Conservation (phyloP, 805 yeast genomes). For the Myxozyma neglecta region DNA sequence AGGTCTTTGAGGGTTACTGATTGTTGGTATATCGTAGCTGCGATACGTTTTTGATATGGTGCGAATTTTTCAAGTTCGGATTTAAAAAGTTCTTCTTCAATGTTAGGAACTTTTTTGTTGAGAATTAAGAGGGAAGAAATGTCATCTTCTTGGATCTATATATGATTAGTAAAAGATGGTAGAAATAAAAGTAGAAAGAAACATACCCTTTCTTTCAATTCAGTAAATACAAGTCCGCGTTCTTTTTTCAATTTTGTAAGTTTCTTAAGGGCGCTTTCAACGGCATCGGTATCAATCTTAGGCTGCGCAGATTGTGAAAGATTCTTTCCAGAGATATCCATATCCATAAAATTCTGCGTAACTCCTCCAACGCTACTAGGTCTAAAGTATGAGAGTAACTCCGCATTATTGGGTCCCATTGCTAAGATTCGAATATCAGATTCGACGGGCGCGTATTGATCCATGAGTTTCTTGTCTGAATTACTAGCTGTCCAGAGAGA, state of each 20-base stretch:
- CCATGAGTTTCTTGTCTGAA: slow-evolving; percentile 58
- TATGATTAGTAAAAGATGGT: background rate
- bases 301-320: slow-evolving; percentile 1
- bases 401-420: slow-evolving; percentile 48
- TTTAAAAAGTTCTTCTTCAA: slow-evolving; percentile 60
- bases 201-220: slow-evolving; percentile 60
- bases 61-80: slow-evolving; percentile 76
- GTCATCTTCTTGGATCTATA: slow-evolving; percentile 64
- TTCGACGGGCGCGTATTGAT: slow-evolving; percentile 48
- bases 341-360: slow-evolving; percentile 58
- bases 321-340: slow-evolving; percentile 51
- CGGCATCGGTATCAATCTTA: slow-evolving; percentile 41
- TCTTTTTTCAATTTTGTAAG: slow-evolving; percentile 64
- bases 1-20: slow-evolving; percentile 47
- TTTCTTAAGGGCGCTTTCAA: slow-evolving; percentile 61
- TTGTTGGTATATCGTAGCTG: slow-evolving; percentile 68
- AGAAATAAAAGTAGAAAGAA: background rate
- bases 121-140: slow-evolving; percentile 72
- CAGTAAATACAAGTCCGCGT: slow-evolving; percentile 58
- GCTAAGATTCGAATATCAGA: slow-evolving; percentile 48
- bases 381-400: slow-evolving; percentile 42
- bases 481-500: slow-evolving; percentile 43
- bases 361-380: slow-evolving; percentile 10
- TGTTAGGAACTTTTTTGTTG: slow-evolving; percentile 58
- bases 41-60: slow-evolving; percentile 64